Conservation (phyloP, 1,284 basidiomycete genomes). For the Melampsora abietis-canadensis region DNA sequence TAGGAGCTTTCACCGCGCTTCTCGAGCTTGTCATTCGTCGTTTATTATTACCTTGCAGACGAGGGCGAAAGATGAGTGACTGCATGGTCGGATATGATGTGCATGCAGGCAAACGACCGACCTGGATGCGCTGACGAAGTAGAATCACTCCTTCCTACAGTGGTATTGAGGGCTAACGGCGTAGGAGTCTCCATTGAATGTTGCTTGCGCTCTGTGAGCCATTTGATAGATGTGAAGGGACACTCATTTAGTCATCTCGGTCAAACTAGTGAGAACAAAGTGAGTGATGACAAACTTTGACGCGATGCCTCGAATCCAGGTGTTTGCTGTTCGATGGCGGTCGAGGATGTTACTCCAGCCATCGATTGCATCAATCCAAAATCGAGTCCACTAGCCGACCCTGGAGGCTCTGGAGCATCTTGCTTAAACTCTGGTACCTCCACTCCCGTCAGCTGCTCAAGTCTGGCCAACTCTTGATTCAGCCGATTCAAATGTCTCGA, state of each 20-base stretch:
- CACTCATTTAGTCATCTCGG: background rate
- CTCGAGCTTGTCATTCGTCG: conserved; percentile 16
- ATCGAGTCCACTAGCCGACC: conserved; percentile 9
- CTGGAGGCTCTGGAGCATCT: conserved; percentile 23
- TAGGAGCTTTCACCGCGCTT: conserved; percentile 20
- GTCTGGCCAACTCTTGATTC: conserved; percentile 36
- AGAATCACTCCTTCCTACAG: conserved; percentile 6
- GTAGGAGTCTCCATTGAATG: conserved; percentile 29
- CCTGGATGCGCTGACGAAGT: conserved; percentile 1
- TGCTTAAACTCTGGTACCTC: conserved; percentile 38
- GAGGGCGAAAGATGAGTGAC: no score
- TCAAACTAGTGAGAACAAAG: no score
- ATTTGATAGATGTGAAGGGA: background rate
- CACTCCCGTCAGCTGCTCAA: conserved; percentile 25
- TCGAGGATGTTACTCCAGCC: background rate
- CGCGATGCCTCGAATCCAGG: conserved; percentile 19
- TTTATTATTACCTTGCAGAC: background rate
- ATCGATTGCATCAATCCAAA: conserved; percentile 10
- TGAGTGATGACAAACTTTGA: conserved; percentile 18
- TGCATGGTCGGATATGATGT: no score
- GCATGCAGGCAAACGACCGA: background rate
- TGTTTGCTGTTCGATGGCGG: conserved; percentile 3
- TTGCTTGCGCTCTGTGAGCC: conserved; percentile 26
- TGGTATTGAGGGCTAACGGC: conserved; percentile 8
- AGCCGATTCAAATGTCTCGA: conserved; percentile 36